Evolutionary conservation across 2,329 filamentous ascomycete species (phyloP).

Genomic region (Emericellopsis atlantica): DNA sequence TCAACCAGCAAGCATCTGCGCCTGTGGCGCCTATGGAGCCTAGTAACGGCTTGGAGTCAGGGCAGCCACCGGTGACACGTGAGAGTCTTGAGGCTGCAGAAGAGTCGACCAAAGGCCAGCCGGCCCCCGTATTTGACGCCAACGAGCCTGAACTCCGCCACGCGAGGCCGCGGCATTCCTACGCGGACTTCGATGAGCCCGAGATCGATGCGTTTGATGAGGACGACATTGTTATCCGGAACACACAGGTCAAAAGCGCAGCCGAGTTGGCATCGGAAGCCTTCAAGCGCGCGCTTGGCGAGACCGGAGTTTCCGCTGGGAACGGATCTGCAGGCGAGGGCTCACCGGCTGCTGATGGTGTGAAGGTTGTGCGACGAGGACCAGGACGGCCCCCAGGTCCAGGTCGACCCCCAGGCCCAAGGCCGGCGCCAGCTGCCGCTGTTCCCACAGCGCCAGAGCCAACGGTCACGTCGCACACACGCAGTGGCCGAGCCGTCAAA

Average conservation of each 20-base stretch:
- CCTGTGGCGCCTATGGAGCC: no score
- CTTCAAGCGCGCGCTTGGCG: neutral
- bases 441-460: neutral
- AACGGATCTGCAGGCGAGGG: no score
- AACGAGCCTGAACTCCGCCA: slow-evolving; percentile 37
- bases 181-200: slow-evolving; percentile 32
- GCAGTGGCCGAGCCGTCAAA: slow-evolving; percentile 16
- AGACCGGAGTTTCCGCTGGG: no score
- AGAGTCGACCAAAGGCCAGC: slow-evolving; percentile 8
- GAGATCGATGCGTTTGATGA: slow-evolving; percentile 12
- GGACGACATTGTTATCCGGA: neutral
- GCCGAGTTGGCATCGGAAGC: slow-evolving; percentile 26
- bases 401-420: no score
- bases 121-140: slow-evolving; percentile 20
- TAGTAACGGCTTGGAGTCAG: no score
- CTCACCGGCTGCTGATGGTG: no score
- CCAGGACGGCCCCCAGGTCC: no score
- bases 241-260: slow-evolving; percentile 8
- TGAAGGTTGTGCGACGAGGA: no score
- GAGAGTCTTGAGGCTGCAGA: no score
- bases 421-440: neutral
- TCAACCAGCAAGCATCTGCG: slow-evolving; percentile 12
- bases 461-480: slow-evolving; percentile 4
- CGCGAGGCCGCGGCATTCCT: slow-evolving; percentile 37
- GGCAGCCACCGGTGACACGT: no score